Evolutionary conservation across 352 stramenopile genomes (phyloP), one percentile per base, ranked within the genome.

Genomic region (Phytophthora syringae): DNA sequence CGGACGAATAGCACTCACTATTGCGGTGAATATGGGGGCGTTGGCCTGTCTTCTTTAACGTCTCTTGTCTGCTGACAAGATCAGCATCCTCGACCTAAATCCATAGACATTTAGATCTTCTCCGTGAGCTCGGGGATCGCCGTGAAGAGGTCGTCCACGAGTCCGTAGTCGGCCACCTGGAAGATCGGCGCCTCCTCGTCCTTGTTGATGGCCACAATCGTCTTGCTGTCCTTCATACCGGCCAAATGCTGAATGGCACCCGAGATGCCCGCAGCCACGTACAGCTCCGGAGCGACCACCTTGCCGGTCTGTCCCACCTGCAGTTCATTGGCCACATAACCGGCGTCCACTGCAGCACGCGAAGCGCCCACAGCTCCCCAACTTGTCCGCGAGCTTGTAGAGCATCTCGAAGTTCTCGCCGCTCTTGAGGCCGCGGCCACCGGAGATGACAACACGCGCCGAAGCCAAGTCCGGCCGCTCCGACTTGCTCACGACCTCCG

Each of bases 181-280:
- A 99, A 99, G 77, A 99, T 99, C 30, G 98, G 98, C 9, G 98
- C 98, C 64, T 99, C 98, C 36, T 97, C 89, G 86, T 99, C 98
- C 82, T 99, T 99, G 82, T 99, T 99, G 77, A 99, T 99, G 36
- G 97, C 96, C 28, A 99, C 97, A 73, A 99, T 99, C 10, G 93
- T 98, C 84, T 99, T 99, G 69, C 83, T 97, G 81, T 99, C 98
- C 83, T 99, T 99, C 98, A 99, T 99, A 66, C 98, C 98, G 18
- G 89, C 94, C 61, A 99, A 92, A 84, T 99, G 98, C 86, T 99
- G 98, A 82, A 99, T 99, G 16, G 98, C 98, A 27, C 98, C 97
- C 15, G 92, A 98, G 78, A 99, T 99, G 69, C 98, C 98, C 27
- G 88, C 88, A 12, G 95, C 97, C 64, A 99, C 95, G 67, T 99